Percentiles rank a stretch among this genome's conserved stretches.
phyloP scores from a whole-genome alignment of 2,329 filamentous ascomycete genomes.

The Penicillium sp. region DNA sequence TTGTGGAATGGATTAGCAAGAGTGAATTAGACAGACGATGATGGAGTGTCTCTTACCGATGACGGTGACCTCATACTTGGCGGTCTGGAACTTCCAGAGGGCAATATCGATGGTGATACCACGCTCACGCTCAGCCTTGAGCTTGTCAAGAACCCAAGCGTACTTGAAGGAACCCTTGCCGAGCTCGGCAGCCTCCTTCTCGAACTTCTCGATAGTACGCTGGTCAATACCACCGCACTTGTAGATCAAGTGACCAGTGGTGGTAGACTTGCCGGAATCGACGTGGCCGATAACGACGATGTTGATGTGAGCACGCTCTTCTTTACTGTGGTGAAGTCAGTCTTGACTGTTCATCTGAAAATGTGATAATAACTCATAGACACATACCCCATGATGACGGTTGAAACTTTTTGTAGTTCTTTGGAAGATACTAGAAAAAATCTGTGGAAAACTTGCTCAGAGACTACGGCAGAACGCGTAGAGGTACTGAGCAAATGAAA shows the following conservation, averaged over 20 bases:
- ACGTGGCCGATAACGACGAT: slow-evolving; percentile 99
- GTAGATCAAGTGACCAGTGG: slow-evolving; percentile 97
- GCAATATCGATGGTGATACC: slow-evolving; percentile 99
- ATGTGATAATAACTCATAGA: background rate
- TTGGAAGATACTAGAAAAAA: slow-evolving; percentile 49
- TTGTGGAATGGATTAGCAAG: slow-evolving; percentile 14
- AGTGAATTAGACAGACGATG: background rate
- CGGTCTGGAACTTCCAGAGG: slow-evolving; percentile 99
- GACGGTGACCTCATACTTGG: slow-evolving; percentile 96
- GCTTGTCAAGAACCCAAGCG: slow-evolving; percentile 99
- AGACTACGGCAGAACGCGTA: slow-evolving; percentile 53
- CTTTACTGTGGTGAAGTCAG: slow-evolving; percentile 63
- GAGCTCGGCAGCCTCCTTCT: slow-evolving; percentile 99
- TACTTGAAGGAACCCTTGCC: slow-evolving; percentile 99
- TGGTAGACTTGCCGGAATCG: slow-evolving; percentile 99
- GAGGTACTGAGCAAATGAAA: slow-evolving; percentile 46
- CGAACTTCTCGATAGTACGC: slow-evolving; percentile 99
- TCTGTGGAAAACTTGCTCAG: slow-evolving; percentile 45
- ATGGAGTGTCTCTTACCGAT: slow-evolving; percentile 71
- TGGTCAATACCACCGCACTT: slow-evolving; percentile 99
- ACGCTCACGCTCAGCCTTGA: slow-evolving; percentile 99
- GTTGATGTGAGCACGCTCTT: slow-evolving; percentile 95
- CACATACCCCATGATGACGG: slow-evolving; percentile 63
- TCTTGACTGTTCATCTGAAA: background rate
- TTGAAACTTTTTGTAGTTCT: slow-evolving; percentile 49